Evolutionary conservation across 2,329 filamentous ascomycete genomes (phyloP).

Genomic region (Paradendryphiella salina): DNA sequence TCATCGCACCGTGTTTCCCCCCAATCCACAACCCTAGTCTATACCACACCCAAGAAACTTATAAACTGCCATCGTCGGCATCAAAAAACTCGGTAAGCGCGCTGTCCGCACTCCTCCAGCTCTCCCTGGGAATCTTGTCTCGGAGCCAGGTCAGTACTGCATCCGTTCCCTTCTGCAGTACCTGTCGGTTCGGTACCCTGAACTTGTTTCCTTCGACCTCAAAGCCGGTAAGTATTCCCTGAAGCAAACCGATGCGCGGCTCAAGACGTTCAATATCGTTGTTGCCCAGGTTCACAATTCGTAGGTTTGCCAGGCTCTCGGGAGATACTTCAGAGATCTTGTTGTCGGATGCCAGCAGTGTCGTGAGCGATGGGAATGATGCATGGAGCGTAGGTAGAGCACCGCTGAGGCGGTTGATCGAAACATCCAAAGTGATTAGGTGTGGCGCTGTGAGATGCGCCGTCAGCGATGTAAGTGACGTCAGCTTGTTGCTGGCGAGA

Average conservation of each 20-base stretch:
- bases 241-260: slow-evolving; percentile 76
- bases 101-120: slow-evolving; percentile 25
- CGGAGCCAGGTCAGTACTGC: slow-evolving; percentile 79
- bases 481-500: slow-evolving; percentile 71
- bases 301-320: slow-evolving; percentile 72
- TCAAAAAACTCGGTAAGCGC: slow-evolving; percentile 32
- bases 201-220: slow-evolving; percentile 87
- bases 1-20: background rate
- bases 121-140: slow-evolving; percentile 65
- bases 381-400: slow-evolving; percentile 67
- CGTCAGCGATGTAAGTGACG: slow-evolving; percentile 66
- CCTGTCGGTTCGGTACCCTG: slow-evolving; percentile 79
- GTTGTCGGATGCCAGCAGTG: slow-evolving; percentile 78
- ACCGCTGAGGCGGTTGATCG: slow-evolving; percentile 75
- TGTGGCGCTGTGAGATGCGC: slow-evolving; percentile 70
- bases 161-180: slow-evolving; percentile 85
- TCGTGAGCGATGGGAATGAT: slow-evolving; percentile 69
- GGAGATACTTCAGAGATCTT: slow-evolving; percentile 72
- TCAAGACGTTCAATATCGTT: slow-evolving; percentile 85
- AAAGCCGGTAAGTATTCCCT: slow-evolving; percentile 66
- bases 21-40: background rate
- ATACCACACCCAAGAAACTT: background rate
- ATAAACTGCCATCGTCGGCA: slow-evolving; percentile 21
- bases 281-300: slow-evolving; percentile 76
- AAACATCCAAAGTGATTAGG: slow-evolving; percentile 77